Evolutionary conservation across 2,329 filamentous ascomycete species (phyloP), one percentile per base, ranked within the genome.

Genomic region (Fusarium redolens): DNA sequence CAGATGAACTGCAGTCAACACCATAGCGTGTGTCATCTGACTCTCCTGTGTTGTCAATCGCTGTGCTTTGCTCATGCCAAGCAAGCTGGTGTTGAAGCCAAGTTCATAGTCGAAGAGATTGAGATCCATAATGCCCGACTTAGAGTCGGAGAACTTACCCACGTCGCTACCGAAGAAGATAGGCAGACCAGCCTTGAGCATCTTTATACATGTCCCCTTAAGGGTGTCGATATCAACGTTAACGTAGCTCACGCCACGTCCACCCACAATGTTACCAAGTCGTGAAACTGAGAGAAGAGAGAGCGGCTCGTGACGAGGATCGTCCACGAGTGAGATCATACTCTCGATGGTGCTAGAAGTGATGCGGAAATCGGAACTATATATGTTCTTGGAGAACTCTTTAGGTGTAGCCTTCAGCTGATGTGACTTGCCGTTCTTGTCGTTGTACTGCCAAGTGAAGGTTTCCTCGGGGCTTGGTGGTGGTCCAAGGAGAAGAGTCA

Each of bases 1-100:
- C 5, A 97, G 81, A 78, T 97, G 94, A 50, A 97, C 95, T 2
- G 90, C 95, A 5, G 94, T 97, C 69, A 97, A 82, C 1, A 97
- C 93, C 95, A 97, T 97, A 8, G 95, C 95, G 78, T 97, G 95
- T 2, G 94, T 97, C 94, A 97, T 97, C 56, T 89, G 87, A 60
- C 89, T 92, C 83, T 97, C 94, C 15, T 93, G 91, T 1, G 91
- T 92, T 76, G 88, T 85, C 50, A 97, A 84, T 7, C 94, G 85
- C 76, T 94, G 88, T 2, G 92, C 92, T 82, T 97, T 97, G 77
- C 85, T 89, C 88, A 97, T 87, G 22, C 89, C 90, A 13, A 96
- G 86, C 30, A 97, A 85, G 61, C 86, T 87, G 68, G 94, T 87
- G 76, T 95, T 93, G 82, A 97, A 94, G n/a, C 93, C 94, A 3